phyloP scores from a whole-genome alignment of 2,329 filamentous ascomycete species.

The Colletotrichum neosansevieriae region DNA sequence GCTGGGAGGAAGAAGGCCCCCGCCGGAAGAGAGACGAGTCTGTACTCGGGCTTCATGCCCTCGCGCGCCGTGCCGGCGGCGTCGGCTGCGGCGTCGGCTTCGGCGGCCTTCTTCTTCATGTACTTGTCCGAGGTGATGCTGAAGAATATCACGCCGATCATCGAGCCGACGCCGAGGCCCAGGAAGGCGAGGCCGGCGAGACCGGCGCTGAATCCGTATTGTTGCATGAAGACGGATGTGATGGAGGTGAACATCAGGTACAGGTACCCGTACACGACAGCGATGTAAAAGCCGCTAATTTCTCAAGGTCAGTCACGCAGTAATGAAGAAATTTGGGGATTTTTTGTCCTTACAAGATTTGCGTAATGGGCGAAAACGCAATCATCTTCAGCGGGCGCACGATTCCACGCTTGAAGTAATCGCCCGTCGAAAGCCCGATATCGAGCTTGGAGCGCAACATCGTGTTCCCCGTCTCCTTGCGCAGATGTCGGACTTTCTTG shows the following conservation, averaged over 20 bases:
- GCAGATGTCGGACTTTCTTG: slow-evolving; percentile 56
- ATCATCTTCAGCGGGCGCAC: slow-evolving; percentile 63
- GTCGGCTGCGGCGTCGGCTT: slow-evolving; percentile 25
- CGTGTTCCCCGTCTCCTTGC: slow-evolving; percentile 64
- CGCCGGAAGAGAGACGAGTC: slow-evolving; percentile 31
- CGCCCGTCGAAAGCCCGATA: slow-evolving; percentile 51
- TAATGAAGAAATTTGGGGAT: slow-evolving; percentile 43
- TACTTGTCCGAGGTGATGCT: slow-evolving; percentile 34
- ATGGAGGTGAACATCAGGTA: slow-evolving; percentile 66
- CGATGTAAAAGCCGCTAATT: slow-evolving; percentile 49
- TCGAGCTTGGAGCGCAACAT: slow-evolving; percentile 68
- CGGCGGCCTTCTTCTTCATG: slow-evolving; percentile 31
- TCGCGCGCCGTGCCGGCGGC: slow-evolving; percentile 4
- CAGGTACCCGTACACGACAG: slow-evolving; percentile 61
- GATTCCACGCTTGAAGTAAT: slow-evolving; percentile 59
- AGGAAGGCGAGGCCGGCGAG: slow-evolving; percentile 40
- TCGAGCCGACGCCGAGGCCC: slow-evolving; percentile 36
- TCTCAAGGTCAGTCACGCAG: not conserved
- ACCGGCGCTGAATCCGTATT: slow-evolving; percentile 51
- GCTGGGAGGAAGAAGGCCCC: slow-evolving; percentile 39
- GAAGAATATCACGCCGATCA: slow-evolving; percentile 36
- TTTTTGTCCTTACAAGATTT: slow-evolving; percentile 48
- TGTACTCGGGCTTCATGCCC: slow-evolving; percentile 42
- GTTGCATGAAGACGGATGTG: slow-evolving; percentile 58
- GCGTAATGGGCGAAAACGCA: slow-evolving; percentile 57